Base-by-base conservation (phyloP, 2,329 filamentous ascomycete species). In the Aspergillus pseudoterreus region DNA sequence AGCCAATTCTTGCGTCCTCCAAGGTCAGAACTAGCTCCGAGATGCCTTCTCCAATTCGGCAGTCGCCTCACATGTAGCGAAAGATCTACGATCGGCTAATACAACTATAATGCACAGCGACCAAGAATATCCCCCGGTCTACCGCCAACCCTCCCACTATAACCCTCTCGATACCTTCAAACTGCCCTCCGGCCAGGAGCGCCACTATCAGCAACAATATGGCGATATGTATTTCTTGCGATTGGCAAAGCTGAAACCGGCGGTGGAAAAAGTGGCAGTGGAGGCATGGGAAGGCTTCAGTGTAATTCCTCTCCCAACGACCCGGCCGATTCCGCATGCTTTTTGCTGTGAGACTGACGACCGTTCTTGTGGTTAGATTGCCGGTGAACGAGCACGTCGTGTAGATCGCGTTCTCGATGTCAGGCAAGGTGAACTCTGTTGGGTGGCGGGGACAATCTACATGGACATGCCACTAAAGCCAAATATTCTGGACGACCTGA, bases 381-480 rank as follows among this genome's bases (percentile, higher is more conserved):
- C 82, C 6, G 88, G 84, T 35, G 90, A 96, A 68, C 77, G 77
- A 51, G 90, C 90, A 10, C 82, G 80, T 60, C 83, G 80, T 58
- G 91, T 95, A 14, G 89, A 96, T 30, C 81, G 94, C 60, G 94
- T 99, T 53, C 81, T 99, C 27, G 92, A 99, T 72, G 94, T 99
- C 47, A 85, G 92, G 54, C 94, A 97, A 75, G 94, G 94, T 57
- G 86, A 96, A 74, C 77, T 97, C 33, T 97, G 92, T 75, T 99
- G 92, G 91, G 88, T 99, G 14, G 81, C 86, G 0, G 94, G 95
- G 14, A 99, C 94, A 0, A 84, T 97, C 30, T 99, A 95, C 70
- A 95, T 97, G 87, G 90, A 97, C 57, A 92, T 99, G 90, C 83
- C 88, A 2, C 72, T 96, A 64, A 99, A 99, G 75, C 94, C 95